Base-by-base conservation (phyloP, 805 yeast genomes). In the Starmerella bacillaris region DNA sequence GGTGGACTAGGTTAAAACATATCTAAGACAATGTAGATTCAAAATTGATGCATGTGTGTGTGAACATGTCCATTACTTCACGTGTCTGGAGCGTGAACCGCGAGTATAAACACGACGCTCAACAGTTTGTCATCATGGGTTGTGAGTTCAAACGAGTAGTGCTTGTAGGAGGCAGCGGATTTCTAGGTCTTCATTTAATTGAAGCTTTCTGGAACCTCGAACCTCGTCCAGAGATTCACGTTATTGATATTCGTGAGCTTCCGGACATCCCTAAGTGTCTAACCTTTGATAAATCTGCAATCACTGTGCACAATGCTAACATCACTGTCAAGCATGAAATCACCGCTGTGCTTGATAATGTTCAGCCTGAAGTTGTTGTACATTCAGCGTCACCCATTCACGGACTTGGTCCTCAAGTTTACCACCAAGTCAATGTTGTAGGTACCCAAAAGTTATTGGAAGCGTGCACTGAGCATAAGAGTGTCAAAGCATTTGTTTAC, bases 371-470 rank as follows among this genome's bases (percentile, higher is more conserved):
- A 28, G 84, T 80, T 1, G 69, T 89, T 18, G 93, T 89, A 6
- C 96, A 92, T 53, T 78, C 94, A 1, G 98, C 96, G 2, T 86
- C 96, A 9, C 99, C 99, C 15, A 68, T 89, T 55, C 95, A 83
- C 53, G 95, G 94, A 4, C 62, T 74, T 46, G 68, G 72, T n/a
- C 77, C 77, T 45, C 74, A 70, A 30, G 67, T 89, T 30, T 86
- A 86, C 57, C 77, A 74, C 46, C 78, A 78, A 47, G 98, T 89
- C 33, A 89, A 89, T 50, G 86, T 89, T 21, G 68, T 70, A 31
- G 99, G 99, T 28, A 89, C 98, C 1, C 60, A 63, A 37, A 79
- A 74, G 42, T 66, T 89, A 24, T 58, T 86, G 27, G 60, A 67
- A 31, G 75, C 74, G 33, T 72, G 84, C 30, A 62, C 68, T 45